Conservation (phyloP, 768 basidiomycete genomes). For the Kwoniella pini region DNA sequence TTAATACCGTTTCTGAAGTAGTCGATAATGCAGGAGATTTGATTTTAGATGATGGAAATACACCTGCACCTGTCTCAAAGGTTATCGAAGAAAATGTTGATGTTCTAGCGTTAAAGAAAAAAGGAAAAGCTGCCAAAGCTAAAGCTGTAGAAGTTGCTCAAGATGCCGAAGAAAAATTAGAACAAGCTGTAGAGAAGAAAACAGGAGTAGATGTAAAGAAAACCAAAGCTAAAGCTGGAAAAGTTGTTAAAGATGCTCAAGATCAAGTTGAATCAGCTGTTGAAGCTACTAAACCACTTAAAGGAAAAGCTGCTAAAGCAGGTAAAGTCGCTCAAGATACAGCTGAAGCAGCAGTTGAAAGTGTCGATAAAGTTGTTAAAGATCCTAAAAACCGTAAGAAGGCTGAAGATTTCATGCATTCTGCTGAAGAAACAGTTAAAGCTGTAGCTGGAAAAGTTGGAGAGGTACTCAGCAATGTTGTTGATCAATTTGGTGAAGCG, state of each 20-base stretch:
- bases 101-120: conserved; percentile 30
- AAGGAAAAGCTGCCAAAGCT: conserved; percentile 20
- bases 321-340: conserved; percentile 17
- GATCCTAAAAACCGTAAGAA: conserved; percentile 48
- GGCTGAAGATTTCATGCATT: conserved; percentile 43
- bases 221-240: conserved; percentile 24
- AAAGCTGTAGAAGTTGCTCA: conserved; percentile 19
- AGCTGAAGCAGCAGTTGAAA: conserved; percentile 19
- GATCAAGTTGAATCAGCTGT: conserved; percentile 12
- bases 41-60: conserved; percentile 32
- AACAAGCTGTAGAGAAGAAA: conserved; percentile 24
- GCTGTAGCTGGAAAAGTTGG: conserved; percentile 30
- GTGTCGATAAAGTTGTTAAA: conserved; percentile 29
- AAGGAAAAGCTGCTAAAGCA: conserved; percentile 26
- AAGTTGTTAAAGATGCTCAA: conserved; percentile 26
- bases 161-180: conserved; percentile 9
- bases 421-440: conserved; percentile 35
- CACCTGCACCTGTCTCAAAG: conserved; percentile 26
- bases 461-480: conserved; percentile 27
- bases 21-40: conserved; percentile 41
- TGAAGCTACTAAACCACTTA: conserved; percentile 27
- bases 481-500: conserved; percentile 36
- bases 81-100: conserved; percentile 34
- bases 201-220: conserved; percentile 35
- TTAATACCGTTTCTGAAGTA: conserved; percentile 20